These are phyloP conservation scores for Spergularia marina DNA, from an alignment of 148 eudicot genomes.

Conservation along the genomic window DNA sequence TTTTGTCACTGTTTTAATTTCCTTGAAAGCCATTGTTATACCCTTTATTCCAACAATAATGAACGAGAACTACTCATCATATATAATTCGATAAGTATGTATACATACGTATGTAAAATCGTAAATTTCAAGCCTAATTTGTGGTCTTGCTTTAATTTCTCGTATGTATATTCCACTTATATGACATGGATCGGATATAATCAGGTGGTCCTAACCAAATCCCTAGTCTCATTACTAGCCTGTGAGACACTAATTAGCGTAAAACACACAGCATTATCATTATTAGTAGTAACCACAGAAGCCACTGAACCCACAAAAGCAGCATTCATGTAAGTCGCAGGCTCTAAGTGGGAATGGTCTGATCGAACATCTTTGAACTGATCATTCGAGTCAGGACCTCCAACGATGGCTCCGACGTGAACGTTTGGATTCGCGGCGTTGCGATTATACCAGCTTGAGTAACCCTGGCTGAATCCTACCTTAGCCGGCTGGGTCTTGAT, in stretches of 20 bases:
- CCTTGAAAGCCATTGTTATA: too few relatives aligned
- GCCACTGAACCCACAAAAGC: constrained; percentile 70
- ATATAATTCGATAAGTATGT: too few relatives aligned
- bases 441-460: constrained; percentile 50
- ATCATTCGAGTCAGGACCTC: constrained; percentile 75
- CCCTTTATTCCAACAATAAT: too few relatives aligned
- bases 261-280: constrained; percentile 1
- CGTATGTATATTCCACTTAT: not conserved
- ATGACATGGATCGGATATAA: not conserved
- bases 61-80: too few relatives aligned
- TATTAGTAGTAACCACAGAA: constrained; percentile 29
- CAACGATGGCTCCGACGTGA: constrained; percentile 78
- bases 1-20: too few relatives aligned
- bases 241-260: not conserved
- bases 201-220: constrained; percentile 1
- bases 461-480: constrained; percentile 65
- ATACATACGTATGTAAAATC: too few relatives aligned
- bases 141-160: not conserved
- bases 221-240: constrained; percentile 6
- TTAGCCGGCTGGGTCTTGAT: constrained; percentile 33
- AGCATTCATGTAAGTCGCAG: constrained; percentile 72
- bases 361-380: constrained; percentile 62
- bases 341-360: constrained; percentile 62
- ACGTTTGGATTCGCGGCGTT: constrained; percentile 59
- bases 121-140: not conserved